These are phyloP conservation scores for Chrysoporthe cubensis DNA, from an alignment of 2,329 filamentous ascomycete genomes.

Conservation along the genomic window DNA sequence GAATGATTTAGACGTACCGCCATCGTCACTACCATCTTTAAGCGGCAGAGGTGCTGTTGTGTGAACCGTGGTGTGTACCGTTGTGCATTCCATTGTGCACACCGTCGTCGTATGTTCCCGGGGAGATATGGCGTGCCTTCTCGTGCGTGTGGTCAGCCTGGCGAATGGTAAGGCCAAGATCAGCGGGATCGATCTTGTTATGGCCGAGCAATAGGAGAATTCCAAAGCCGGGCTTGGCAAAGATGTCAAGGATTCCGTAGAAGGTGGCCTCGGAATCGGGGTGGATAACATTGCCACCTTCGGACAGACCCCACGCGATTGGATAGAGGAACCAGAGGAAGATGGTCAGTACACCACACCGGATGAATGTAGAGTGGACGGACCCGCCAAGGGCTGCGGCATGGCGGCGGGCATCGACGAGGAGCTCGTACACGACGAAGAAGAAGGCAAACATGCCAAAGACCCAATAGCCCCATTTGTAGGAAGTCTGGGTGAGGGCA, in stretches of 20 bases:
- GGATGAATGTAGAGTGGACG: constrained; percentile 56
- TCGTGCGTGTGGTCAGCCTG: background rate
- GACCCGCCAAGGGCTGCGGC: constrained; percentile 57
- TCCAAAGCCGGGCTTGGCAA: constrained; percentile 68
- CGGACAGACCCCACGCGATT: constrained; percentile 64
- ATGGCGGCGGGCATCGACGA: constrained; percentile 58
- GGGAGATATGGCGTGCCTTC: background rate
- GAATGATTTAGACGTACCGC: background rate
- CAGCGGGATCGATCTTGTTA: constrained; percentile 61
- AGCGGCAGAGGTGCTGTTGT: background rate
- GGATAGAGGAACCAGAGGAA: constrained; percentile 69
- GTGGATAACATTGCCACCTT: constrained; percentile 68
- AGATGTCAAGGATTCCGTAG: constrained; percentile 68
- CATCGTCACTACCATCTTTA: background rate
- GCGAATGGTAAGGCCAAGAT: constrained; percentile 53
- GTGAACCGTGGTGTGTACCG: background rate
- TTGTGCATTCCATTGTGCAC: background rate
- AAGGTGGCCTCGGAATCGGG: constrained; percentile 70
- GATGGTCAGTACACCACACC: constrained; percentile 61
- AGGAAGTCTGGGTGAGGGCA: constrained; percentile 62
- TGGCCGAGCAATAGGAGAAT: constrained; percentile 65
- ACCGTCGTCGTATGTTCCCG: background rate
- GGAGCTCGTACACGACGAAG: constrained; percentile 64
- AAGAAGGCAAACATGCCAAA: constrained; percentile 60
- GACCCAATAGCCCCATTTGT: constrained; percentile 71